Evolutionary conservation across 768 basidiomycete species (phyloP), one percentile per base, ranked within the genome.

Genomic region (Lactarius tabidus): DNA sequence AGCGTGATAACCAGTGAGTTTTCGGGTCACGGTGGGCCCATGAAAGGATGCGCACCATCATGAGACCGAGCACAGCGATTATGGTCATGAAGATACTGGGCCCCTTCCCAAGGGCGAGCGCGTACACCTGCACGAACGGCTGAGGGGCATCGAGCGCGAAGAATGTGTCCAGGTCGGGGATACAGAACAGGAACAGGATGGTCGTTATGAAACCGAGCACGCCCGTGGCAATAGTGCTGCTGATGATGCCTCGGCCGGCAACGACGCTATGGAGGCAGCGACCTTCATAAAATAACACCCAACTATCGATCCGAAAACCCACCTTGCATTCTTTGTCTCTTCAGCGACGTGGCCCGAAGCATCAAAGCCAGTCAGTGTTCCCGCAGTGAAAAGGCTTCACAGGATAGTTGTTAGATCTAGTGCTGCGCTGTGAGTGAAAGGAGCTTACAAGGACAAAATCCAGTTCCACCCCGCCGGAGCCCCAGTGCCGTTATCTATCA

Each of bases 391-490:
- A 26, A 95, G 80, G 79, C 90, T 91, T 62, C 35, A 14, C n/a
- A 23, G 39, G 12, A 48, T 6, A 15, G 6, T 18, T 26, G 57
- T 59, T 53, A 52, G 68, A 48, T 18, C 48, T 7, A 5, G 28
- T 5, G 26, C 57, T 36, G 38, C 63, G 23, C 23, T 53, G 26
- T 35, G 31, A 2, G 1, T 14, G 10, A 23, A 4, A 9, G 29
- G 15, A 20, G 76, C 83, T 58, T 69, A 92, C 91, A 93, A 92
- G 5, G 89, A 92, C 43, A 97, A 75, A 18, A 93, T 82, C 91
- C 91, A 96, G 71, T 95, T 95, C 95, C 93, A 95, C 6, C 84
- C 91, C 10, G 89, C 79, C 26, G 90, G 83, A 3, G 93, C 93
- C 0, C 91, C 91, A 1, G 93, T 95, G 31, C 92, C 93, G 70